Evolutionary conservation across 306 rosid genomes (phyloP), one percentile per base, ranked within the genome.

Genomic region (Sesbania bispinosa): DNA sequence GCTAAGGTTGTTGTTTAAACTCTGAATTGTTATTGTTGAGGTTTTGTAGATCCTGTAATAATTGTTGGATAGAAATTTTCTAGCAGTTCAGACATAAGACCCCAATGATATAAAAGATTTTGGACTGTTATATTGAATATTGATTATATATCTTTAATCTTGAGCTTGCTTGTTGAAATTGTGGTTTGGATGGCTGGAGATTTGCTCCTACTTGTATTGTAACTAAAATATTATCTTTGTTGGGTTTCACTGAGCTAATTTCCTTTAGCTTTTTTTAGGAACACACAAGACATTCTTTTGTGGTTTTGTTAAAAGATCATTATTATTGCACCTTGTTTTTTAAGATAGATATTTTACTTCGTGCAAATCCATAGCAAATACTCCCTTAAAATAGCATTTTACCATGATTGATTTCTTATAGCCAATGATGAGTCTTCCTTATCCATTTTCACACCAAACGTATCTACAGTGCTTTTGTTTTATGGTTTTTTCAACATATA

Each of bases 221-320:
- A 15, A 66, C 3, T 16, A 53, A 18, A 57, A 6, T 8, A 55
- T 32, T 47, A 47, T 14, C 20, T 47, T 18, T 23, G n/a, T n/a
- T n/a, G n/a, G 64, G 58, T 13, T 29, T 14, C 20, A 16, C 19
- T 29, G 8, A 48, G 46, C 26, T 59, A 45, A 16, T 26, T 36
- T 16, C 8, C 15, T 14, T 10, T n/a, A 19, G 26, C 35, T 29
- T 6, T 29, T 32, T 57, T 30, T 6, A 36, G 13, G 39, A 61
- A 35, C 16, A 13, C 9, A 20, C 11, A 6, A 14, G 20, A 15
- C 13, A 39, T 69, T 55, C 52, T 59, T 53, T 61, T n/a, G 20
- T 68, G 20, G 62, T 38, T 69, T 38, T 69, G 19, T 36, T 50
- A 48, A 65, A 62, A 64, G 33, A 69, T 48, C 30, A 39, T 59